Conservation (phyloP, 306 rosid species). For the Medicago lupulina region DNA sequence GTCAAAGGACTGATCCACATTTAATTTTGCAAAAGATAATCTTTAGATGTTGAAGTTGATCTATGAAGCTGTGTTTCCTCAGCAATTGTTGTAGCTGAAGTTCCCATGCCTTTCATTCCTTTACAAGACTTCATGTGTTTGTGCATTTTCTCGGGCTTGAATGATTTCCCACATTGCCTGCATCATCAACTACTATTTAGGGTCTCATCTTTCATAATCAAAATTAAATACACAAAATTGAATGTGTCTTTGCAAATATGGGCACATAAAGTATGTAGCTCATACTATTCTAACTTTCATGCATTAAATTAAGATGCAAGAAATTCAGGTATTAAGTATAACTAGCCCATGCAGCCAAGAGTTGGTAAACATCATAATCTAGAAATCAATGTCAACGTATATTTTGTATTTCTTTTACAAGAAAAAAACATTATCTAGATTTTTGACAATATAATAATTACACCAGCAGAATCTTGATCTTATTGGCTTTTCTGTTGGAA, state of each 20-base stretch:
- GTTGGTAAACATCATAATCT: conserved; percentile 46
- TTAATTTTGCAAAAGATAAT: conserved; percentile 52
- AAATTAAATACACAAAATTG: conserved; percentile 24
- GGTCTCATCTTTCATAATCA: conserved; percentile 37
- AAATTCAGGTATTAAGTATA: neutral
- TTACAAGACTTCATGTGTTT: conserved; percentile 84
- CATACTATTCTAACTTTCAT: conserved; percentile 3
- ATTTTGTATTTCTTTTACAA: conserved; percentile 8
- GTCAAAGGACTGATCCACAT: conserved; percentile 15
- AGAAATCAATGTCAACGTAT: conserved; percentile 33
- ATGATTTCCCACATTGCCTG: conserved; percentile 86
- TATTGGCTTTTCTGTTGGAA: conserved; percentile 16
- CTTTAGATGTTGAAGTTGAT: conserved; percentile 43
- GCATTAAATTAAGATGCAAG: conserved; percentile 26
- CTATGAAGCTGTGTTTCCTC: conserved; percentile 40
- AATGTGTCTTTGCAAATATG: conserved; percentile 18
- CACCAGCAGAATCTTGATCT: conserved; percentile 37
- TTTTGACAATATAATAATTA: conserved; percentile 4
- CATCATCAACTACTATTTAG: conserved; percentile 45
- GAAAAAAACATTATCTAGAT: neutral
- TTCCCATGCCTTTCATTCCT: conserved; percentile 63
- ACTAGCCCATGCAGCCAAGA: conserved; percentile 31
- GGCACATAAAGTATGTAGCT: conserved; percentile 9
- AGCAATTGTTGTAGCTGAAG: conserved; percentile 21
- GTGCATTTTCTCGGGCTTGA: conserved; percentile 86